Evolutionary conservation across 1,139 yeast genomes (phyloP), one percentile per base, ranked within the genome.

Genomic region (Taphrina confusa): DNA sequence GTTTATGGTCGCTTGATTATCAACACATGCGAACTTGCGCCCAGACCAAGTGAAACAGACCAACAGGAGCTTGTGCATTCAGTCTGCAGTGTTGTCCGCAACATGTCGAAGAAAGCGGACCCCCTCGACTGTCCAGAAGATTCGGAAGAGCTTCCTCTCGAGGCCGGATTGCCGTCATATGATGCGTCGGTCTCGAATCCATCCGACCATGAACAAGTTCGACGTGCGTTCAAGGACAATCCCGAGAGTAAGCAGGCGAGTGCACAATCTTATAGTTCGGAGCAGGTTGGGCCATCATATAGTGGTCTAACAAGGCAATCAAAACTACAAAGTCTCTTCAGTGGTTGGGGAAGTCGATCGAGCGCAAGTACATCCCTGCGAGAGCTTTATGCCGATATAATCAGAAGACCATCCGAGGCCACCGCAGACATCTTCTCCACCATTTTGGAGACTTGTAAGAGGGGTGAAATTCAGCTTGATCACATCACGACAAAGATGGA

Each of bases 321-420:
- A 3, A 42, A 12, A n/a, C 3, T 37, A 5, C 42, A 5, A 9
- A 25, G 42, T 6, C 28, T 45, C 12, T 45, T 45, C 36, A 12
- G 8, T 22, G 16, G 25, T 16, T 30, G 50, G 34, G 50, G 50
- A 14, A 45, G 50, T 25, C 14, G 25, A 11, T 28, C 50, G n/a
- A 14, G 11, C 5, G 50, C 50, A 45, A 27, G 30, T 12, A n/a
- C 30, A 8, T 52, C 57, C 12, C 31, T 52, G 9, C 28, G 14
- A 18, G 27, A n/a, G 9, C 49, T 52, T 12, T 52, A 52, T 14
- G 12, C 5, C 16, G 57, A 52, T 18, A 52, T 52, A 39, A 27
- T 52, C 18, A 4, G 18, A 16, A 37, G 22, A 4, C 57, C 57
- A 1, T 14, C 37, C 5, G 27, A 30, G 5, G 34, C 42, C 9